Conservation (phyloP, 257 asterid genomes). For the Penstemon davidsonii region DNA sequence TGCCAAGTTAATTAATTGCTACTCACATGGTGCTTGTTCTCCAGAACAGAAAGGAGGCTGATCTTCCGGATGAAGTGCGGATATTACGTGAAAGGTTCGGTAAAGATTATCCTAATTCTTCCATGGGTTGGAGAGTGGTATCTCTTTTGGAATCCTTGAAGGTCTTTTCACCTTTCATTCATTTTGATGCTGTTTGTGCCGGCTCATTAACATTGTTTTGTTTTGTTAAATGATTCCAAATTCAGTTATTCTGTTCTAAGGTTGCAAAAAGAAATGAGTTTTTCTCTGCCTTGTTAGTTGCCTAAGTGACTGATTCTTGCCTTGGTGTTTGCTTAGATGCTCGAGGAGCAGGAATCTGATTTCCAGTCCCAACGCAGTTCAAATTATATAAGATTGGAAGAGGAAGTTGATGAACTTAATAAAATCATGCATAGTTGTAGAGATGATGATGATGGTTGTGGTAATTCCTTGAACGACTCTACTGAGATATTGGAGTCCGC, state of each 20-base stretch:
- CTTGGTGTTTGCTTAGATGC: slow-evolving; percentile 43
- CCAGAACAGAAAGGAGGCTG: slow-evolving; percentile 30
- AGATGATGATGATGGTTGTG: slow-evolving; percentile 31
- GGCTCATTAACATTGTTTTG: not conserved
- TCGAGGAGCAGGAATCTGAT: slow-evolving; percentile 55
- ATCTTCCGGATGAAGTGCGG: slow-evolving; percentile 37
- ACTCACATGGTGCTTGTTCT: slow-evolving; percentile 13
- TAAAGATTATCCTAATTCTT: slow-evolving; percentile 25
- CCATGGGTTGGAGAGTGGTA: slow-evolving; percentile 34
- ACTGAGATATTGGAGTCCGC: slow-evolving; percentile 45
- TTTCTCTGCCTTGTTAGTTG: slow-evolving; percentile 15
- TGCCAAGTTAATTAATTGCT: not conserved
- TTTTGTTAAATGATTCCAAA: not conserved
- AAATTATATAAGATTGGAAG: slow-evolving; percentile 46
- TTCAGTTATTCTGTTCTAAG: not conserved
- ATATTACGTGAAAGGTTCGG: slow-evolving; percentile 35
- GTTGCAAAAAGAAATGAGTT: not conserved
- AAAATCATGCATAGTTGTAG: slow-evolving; percentile 37
- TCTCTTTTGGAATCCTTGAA: slow-evolving; percentile 45
- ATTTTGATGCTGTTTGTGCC: not conserved
- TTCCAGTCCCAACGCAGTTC: slow-evolving; percentile 37
- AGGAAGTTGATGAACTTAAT: slow-evolving; percentile 60
- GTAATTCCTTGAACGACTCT: slow-evolving; percentile 36
- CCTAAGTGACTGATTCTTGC: slow-evolving; percentile 25
- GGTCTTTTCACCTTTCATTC: slow-evolving; percentile 35